A percentile compares a stretch with the other conserved stretches of the same genome.
Evolutionary conservation across 2,329 filamentous ascomycete species (phyloP).

Genomic region (Pyrenophora graminea): DNA sequence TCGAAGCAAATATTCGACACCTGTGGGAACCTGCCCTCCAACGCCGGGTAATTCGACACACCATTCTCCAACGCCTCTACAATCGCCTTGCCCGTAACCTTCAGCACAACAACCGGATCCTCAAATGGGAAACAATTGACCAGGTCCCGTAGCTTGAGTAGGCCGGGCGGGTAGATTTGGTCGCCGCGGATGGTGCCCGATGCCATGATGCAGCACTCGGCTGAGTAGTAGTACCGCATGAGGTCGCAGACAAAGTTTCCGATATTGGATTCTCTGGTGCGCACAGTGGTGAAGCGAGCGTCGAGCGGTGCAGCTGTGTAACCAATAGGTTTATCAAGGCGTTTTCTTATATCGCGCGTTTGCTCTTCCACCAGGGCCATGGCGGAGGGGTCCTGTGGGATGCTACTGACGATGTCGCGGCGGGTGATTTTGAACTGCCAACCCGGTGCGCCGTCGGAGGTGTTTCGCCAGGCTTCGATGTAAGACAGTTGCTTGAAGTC

Average conservation of each 20-base stretch:
- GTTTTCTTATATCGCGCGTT: constrained; percentile 73
- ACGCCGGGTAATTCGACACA: constrained; percentile 76
- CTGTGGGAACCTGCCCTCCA: constrained; percentile 83
- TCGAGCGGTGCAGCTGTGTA: constrained; percentile 83
- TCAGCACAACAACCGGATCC: constrained; percentile 81
- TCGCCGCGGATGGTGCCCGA: constrained; percentile 85
- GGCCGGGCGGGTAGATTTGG: constrained; percentile 81
- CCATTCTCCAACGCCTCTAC: constrained; percentile 83
- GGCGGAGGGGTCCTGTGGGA: constrained; percentile 66
- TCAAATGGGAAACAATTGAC: constrained; percentile 91
- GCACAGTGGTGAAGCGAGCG: constrained; percentile 81
- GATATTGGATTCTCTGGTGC: constrained; percentile 77
- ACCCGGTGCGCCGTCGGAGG: constrained; percentile 48
- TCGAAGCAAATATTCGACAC: constrained; percentile 80
- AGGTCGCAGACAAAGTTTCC: constrained; percentile 92
- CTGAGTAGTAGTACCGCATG: constrained; percentile 80
- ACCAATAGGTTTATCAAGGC: constrained; percentile 77
- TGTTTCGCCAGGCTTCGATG: constrained; percentile 71
- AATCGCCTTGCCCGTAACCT: constrained; percentile 71
- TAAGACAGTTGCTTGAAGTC: constrained; percentile 95
- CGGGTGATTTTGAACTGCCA: constrained; percentile 83
- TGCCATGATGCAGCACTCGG: constrained; percentile 84
- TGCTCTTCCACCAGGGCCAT: constrained; percentile 67
- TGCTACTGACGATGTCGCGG: constrained; percentile 71
- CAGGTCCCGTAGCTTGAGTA: constrained; percentile 79